Percentiles rank a stretch among this genome's conserved stretches.
Evolutionary conservation across 495 filamentous ascomycete genomes (phyloP).

Genomic region (Poronia punctata): DNA sequence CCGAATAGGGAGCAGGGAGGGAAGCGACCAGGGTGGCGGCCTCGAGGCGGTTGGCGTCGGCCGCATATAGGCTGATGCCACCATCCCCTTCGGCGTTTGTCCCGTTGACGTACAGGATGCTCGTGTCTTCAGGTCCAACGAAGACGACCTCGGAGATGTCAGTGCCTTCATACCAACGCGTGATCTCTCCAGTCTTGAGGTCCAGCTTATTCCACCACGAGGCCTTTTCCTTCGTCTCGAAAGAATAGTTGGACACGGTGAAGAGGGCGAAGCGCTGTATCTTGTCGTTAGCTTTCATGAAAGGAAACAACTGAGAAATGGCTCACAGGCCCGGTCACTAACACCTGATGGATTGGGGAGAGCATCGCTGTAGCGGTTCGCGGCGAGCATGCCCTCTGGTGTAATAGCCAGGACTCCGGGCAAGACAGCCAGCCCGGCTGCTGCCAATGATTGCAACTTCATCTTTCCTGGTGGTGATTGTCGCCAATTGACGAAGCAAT

Average conservation of each 20-base stretch:
- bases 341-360: slow-evolving; percentile 26
- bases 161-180: slow-evolving; percentile 51
- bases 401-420: slow-evolving; percentile 23
- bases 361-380: slow-evolving; percentile 25
- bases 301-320: no score
- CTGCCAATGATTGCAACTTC: slow-evolving; percentile 21
- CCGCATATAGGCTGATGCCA: slow-evolving; percentile 46
- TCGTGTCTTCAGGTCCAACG: slow-evolving; percentile 47
- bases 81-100: slow-evolving; percentile 50
- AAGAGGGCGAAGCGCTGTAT: slow-evolving; percentile 24
- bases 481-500: slow-evolving; percentile 8
- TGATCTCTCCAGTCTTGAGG: slow-evolving; percentile 51
- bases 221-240: slow-evolving; percentile 55
- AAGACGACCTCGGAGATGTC: slow-evolving; percentile 56
- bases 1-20: slow-evolving; percentile 55
- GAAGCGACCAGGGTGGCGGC: slow-evolving; percentile 35
- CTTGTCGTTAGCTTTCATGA: no score
- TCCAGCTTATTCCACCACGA: slow-evolving; percentile 61
- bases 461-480: slow-evolving; percentile 14
- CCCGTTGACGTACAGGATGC: slow-evolving; percentile 51
- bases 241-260: slow-evolving; percentile 56
- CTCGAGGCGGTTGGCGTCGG: slow-evolving; percentile 35
- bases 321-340: no score
- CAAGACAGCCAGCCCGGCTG: slow-evolving; percentile 20
- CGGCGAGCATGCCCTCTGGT: slow-evolving; percentile 22